Evolutionary conservation across 1,139 yeast genomes (phyloP).

Genomic region (Pichia sp.): DNA sequence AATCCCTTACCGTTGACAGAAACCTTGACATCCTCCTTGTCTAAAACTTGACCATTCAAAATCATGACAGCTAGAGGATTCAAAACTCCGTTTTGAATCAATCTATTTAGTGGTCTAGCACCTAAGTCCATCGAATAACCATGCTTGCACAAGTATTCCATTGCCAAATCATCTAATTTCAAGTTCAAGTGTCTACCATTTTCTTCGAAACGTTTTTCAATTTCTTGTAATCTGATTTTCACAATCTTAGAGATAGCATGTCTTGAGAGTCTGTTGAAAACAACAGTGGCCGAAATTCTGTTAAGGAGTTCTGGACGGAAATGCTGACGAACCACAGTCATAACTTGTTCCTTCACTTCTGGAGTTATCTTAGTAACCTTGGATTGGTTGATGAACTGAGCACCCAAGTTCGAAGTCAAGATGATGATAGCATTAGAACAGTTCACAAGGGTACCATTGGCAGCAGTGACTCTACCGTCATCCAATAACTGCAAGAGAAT

Average conservation of each 20-base stretch:
- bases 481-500: conserved; percentile 86
- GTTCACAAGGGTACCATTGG: conserved; percentile 89
- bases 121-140: conserved; percentile 95
- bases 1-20: conserved; percentile 53
- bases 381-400: conserved; percentile 75
- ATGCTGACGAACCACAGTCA: conserved; percentile 82
- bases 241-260: conserved; percentile 92
- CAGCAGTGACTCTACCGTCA: conserved; percentile 93
- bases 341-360: conserved; percentile 68
- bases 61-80: conserved; percentile 85
- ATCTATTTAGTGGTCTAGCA: conserved; percentile 94
- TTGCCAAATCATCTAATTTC: conserved; percentile 66
- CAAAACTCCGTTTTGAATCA: conserved; percentile 82
- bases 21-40: conserved; percentile 78
- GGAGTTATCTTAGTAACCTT: conserved; percentile 61
- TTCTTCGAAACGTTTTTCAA: conserved; percentile 76
- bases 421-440: conserved; percentile 89
- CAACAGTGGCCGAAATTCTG: conserved; percentile 88
- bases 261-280: conserved; percentile 87
- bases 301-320: conserved; percentile 97
- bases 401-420: conserved; percentile 97
- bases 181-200: conserved; percentile 76
- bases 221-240: conserved; percentile 73
- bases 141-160: conserved; percentile 72
- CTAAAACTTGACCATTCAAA: conserved; percentile 79